These are phyloP conservation scores for Boletus huronensis DNA, from an alignment of 768 basidiomycete species.

Conservation along the genomic window DNA sequence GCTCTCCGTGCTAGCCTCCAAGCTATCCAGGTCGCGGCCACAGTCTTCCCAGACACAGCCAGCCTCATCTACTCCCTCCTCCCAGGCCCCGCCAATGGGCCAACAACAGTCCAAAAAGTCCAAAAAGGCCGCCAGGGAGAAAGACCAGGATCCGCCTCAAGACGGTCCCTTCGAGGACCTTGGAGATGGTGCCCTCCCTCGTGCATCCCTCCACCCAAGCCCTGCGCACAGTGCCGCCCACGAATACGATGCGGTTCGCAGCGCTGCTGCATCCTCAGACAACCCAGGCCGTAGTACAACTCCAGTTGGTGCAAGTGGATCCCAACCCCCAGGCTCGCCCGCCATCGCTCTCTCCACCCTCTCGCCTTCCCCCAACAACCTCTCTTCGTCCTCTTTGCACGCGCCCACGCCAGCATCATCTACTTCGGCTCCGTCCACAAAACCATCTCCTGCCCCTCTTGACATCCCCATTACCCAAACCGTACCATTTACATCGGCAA, in stretches of 20 bases:
- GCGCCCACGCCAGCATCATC: constrained; percentile 11
- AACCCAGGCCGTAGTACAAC: constrained; percentile 32
- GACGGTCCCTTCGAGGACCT: constrained; percentile 42
- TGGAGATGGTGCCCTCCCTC: constrained; percentile 40
- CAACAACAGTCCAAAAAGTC: constrained; percentile 82
- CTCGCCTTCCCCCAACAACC: constrained; percentile 36
- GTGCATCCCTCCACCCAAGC: constrained; percentile 39
- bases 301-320: constrained; percentile 40
- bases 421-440: constrained; percentile 23
- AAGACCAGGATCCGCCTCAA: constrained; percentile 50
- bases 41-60: constrained; percentile 73
- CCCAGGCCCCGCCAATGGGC: constrained; percentile 60
- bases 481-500: constrained; percentile 71
- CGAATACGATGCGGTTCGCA: constrained; percentile 33
- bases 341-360: constrained; percentile 36
- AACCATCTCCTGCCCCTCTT: constrained; percentile 53
- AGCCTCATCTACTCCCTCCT: constrained; percentile 37
- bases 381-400: constrained; percentile 40
- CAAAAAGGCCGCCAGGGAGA: constrained; percentile 69
- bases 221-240: constrained; percentile 39
- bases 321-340: constrained; percentile 32
- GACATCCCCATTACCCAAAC: constrained; percentile 82
- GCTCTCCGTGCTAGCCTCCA: constrained; percentile 69
- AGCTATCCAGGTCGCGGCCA: constrained; percentile 65
- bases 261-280: constrained; percentile 33